Evolutionary conservation across 306 rosid genomes (phyloP).

Genomic region (Corylus heterophylla): DNA sequence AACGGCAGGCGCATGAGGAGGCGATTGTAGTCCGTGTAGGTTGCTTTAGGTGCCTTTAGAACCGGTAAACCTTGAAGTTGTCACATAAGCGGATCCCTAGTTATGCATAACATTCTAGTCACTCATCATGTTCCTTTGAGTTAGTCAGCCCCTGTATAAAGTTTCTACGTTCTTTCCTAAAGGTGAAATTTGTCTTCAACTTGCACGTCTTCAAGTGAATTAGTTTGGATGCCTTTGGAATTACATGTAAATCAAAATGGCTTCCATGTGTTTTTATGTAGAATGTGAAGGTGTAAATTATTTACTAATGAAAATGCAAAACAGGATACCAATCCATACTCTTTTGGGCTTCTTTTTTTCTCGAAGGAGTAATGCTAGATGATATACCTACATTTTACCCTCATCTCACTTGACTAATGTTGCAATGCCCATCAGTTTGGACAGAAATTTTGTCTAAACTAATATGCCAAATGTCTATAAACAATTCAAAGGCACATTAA

Average conservation of each 20-base stretch:
- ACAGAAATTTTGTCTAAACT: no score
- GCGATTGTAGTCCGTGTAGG: constrained; percentile 41
- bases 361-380: no score
- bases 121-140: background rate
- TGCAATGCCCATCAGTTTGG: no score
- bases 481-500: no score
- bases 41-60: constrained; percentile 12
- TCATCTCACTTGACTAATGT: no score
- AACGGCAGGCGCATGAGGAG: constrained; percentile 68
- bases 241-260: background rate
- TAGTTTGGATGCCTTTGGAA: background rate
- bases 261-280: background rate
- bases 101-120: constrained; percentile 9
- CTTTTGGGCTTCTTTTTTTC: background rate
- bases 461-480: no score
- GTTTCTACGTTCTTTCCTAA: constrained; percentile 12
- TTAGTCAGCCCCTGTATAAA: constrained; percentile 12
- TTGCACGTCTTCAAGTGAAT: background rate
- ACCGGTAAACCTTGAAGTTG: constrained; percentile 29
- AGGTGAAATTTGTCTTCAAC: background rate
- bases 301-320: background rate
- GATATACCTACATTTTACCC: no score
- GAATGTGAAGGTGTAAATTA: background rate
- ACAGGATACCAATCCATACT: background rate
- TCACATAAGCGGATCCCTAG: constrained; percentile 27